A percentile compares a stretch with the other conserved stretches of the same genome.
phyloP scores from a whole-genome alignment of 2,329 filamentous ascomycete species.

The Penicillium sp. region DNA sequence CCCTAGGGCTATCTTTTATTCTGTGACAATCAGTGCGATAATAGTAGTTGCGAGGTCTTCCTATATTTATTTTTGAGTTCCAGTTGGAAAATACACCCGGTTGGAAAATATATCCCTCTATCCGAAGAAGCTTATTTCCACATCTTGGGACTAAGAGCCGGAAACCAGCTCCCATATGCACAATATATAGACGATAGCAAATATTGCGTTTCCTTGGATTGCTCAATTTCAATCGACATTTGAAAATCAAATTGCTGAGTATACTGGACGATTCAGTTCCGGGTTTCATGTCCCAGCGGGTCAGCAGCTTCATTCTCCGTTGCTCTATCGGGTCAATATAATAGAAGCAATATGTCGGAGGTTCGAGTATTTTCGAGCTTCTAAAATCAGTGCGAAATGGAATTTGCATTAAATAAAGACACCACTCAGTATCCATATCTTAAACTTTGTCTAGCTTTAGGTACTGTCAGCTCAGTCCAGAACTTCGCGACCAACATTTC shows the following conservation, averaged over 20 bases:
- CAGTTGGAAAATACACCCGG: too few species aligned
- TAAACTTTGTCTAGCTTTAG: conserved; percentile 18
- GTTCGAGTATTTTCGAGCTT: conserved; percentile 37
- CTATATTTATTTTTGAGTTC: too few species aligned
- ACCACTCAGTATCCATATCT: conserved; percentile 25
- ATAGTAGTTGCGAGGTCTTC: too few species aligned
- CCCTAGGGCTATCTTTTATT: too few species aligned
- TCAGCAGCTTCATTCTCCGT: conserved; percentile 24
- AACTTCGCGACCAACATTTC: conserved; percentile 29
- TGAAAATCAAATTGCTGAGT: conserved; percentile 31
- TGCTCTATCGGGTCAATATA: conserved; percentile 28
- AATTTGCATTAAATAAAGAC: conserved; percentile 27
- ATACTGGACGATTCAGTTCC: conserved; percentile 23
- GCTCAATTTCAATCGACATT: conserved; percentile 26
- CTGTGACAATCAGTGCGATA: too few species aligned
- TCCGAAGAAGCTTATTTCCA: too few species aligned
- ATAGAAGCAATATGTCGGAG: conserved; percentile 35
- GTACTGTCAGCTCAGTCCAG: conserved; percentile 24
- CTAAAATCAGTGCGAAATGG: conserved; percentile 29
- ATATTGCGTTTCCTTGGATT: conserved; percentile 35
- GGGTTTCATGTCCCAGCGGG: conserved; percentile 21
- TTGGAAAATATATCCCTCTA: too few species aligned
- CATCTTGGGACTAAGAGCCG: too few species aligned
- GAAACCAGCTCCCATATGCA: too few species aligned
- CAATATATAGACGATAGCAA: too few species aligned